Evolutionary conservation across 306 rosid species (phyloP).

Genomic region (Prunus fruticosa): DNA sequence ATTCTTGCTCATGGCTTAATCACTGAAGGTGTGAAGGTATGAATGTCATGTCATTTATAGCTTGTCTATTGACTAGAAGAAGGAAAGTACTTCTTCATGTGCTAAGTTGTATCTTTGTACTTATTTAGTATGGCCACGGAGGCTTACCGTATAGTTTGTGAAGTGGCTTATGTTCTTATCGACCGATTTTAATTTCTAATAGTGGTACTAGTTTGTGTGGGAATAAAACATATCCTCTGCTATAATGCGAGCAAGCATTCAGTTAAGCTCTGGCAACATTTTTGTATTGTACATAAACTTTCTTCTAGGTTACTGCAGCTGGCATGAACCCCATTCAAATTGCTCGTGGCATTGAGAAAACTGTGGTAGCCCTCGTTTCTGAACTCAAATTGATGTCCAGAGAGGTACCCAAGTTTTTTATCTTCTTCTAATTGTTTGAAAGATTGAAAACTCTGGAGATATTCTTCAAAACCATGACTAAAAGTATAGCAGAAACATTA

Average conservation of each 20-base stretch:
- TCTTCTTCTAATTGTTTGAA: neutral
- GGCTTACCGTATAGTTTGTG: neutral
- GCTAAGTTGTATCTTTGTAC: too few species aligned
- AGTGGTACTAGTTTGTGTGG: neutral
- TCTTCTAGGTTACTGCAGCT: constrained; percentile 74
- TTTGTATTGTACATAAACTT: neutral
- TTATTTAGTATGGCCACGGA: neutral
- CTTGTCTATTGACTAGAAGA: neutral
- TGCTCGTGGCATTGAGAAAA: constrained; percentile 86
- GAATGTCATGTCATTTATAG: neutral
- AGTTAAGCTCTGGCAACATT: neutral
- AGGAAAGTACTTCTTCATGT: constrained; percentile 6
- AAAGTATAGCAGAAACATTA: neutral
- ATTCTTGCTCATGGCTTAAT: constrained; percentile 92
- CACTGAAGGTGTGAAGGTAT: constrained; percentile 86
- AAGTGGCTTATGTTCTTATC: neutral
- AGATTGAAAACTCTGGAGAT: neutral
- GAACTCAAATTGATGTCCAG: constrained; percentile 77
- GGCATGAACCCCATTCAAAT: constrained; percentile 93
- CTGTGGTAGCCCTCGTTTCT: constrained; percentile 72
- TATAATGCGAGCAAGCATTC: neutral
- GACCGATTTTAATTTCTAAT: neutral
- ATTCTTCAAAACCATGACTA: neutral
- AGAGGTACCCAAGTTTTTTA: constrained; percentile 44
- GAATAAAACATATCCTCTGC: neutral